A percentile compares a stretch with the other conserved stretches of the same genome.
Evolutionary conservation across 306 rosid species (phyloP).

Genomic region (Cucumis melo): DNA sequence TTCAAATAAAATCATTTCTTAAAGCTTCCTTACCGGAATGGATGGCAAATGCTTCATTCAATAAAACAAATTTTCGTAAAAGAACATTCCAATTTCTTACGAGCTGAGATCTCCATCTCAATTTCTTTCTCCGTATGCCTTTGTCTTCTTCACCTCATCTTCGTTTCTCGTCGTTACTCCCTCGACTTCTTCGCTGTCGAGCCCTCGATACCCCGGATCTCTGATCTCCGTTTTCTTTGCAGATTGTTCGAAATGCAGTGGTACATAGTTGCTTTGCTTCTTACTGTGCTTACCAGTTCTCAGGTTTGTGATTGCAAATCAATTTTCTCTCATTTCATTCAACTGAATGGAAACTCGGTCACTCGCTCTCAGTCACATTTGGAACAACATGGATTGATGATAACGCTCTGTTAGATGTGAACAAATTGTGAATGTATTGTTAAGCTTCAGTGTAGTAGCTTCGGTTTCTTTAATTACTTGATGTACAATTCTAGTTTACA

Average conservation of each 20-base stretch:
- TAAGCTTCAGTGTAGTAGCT: background rate
- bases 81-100: too few species aligned
- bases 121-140: background rate
- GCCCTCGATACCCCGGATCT: background rate
- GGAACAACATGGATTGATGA: background rate
- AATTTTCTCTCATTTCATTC: background rate
- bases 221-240: background rate
- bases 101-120: too few species aligned
- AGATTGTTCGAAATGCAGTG: constrained; percentile 30
- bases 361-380: background rate
- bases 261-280: constrained; percentile 48
- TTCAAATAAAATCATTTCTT: too few species aligned
- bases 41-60: too few species aligned
- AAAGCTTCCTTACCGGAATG: too few species aligned
- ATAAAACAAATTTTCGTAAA: too few species aligned
- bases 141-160: background rate
- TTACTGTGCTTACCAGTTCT: constrained; percentile 52
- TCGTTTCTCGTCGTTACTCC: background rate
- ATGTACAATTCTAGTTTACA: background rate
- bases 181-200: background rate
- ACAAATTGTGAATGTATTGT: background rate
- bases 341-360: background rate
- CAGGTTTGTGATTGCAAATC: constrained; percentile 27
- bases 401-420: background rate
- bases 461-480: background rate